Base-by-base conservation (phyloP, 2,329 filamentous ascomycete genomes). In the Claviceps citrina region DNA sequence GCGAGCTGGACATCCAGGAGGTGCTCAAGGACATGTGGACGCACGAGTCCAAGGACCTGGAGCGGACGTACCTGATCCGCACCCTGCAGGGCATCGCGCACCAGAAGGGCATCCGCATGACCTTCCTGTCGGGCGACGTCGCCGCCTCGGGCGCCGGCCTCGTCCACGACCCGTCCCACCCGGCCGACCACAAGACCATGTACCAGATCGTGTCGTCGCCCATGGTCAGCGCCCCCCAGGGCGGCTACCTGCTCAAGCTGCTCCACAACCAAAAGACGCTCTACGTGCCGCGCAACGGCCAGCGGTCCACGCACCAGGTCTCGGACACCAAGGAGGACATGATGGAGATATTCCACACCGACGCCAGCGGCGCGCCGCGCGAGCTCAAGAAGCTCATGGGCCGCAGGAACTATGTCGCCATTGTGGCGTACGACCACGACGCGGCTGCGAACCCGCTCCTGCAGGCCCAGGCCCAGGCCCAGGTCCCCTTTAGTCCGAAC, bases 321-420 rank as follows among this genome's bases (percentile, higher is more conserved):
- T 82, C 79, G 2, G 91, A 98, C 58, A 98, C 91, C 35, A 96
- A 98, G 62, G 91, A 98, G 60, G 91, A 98, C 62, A 98, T 98
- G 91, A 93, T 98, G 83, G 91, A 98, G 66, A 93, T 98, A 49
- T 98, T 98, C 71, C 85, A 91, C 53, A 84, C 81, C 7, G 91
- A 98, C 51, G 85, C 91, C 13, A 84, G 80, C 40, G 89, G 91
- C n/a, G 68, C 76, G 27, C 68, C 78, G 1, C 72, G 87, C 35
- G 89, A 95, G 59, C 70, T 87, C 54, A 87, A 87, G 64, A 83
- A 89, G 54, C 72, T 98, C 38, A 98, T 98, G 86, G 85, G 81
- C 1, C 70, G 89, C 31, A 71, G 91, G 43, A 96, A 95, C 56
- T 98, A 96, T 54, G 78, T 89, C 10, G 85, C 89, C 1, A 81